Base-by-base conservation (phyloP, 2,329 filamentous ascomycete genomes). In the Rutstroemia sp. region DNA sequence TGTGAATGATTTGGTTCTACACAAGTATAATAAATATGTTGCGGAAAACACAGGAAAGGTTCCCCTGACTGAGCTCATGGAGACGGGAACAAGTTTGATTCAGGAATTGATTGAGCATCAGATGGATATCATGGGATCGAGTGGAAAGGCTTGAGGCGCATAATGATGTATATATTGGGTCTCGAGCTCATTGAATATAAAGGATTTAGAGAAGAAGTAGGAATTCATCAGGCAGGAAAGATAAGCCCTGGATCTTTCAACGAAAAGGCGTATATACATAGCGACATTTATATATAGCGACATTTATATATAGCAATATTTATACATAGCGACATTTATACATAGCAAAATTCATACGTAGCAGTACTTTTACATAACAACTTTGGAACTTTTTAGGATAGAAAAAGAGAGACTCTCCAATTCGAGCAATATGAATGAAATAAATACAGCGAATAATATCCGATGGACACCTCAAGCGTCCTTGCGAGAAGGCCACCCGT, bases 111-210 rank as follows among this genome's bases (percentile, higher is more conserved):
- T 63, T 23, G 63, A 63, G 55, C 61, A 59, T 34, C 53, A 66
- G 51, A 66, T 66, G 61, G 64, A 63, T 61, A 58, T 64, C 50
- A 64, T 60, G 50, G 64, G 64, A 2, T 66, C 64, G 19, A 61
- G 60, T 9, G 63, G 65, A 14, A 64, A 63, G 37, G 63, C 64
- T 38, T 64, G 49, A 61, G 9, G n/a, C 10, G 12, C 14, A 4
- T 14, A 10, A 12, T 34, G 9, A 12, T 12, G 30, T 34, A 34
- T 34, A 12, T 34, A 34, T 34, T 12, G 30, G 4, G 9, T 34
- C 30, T 12, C 3, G 30, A 34, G 30, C 4, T 10, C 12, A 34
- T 34, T 12, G 10, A 4, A 34, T 12, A 12, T 14, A 12, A 34
- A 1, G 10, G 2, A 34, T 34, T 5, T 10, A 3, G 12, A 12